Conservation (phyloP, 2,329 filamentous ascomycete genomes). For the Colletotrichum truncatum region DNA sequence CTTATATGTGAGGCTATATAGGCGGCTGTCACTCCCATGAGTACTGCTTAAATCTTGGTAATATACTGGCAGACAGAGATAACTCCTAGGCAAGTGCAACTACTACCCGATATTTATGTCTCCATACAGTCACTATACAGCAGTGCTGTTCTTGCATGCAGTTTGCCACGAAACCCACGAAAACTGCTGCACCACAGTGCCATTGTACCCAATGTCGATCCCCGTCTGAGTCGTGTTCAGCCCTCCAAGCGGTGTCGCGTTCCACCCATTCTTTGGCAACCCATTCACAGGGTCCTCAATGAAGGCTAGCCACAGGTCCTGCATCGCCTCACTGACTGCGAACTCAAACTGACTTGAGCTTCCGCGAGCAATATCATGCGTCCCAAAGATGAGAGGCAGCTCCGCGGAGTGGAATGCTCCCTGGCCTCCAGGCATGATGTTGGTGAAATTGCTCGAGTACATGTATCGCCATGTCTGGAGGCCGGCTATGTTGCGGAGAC, state of each 20-base stretch:
- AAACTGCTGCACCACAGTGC: background rate
- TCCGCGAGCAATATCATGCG: constrained; percentile 29
- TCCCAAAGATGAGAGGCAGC: constrained; percentile 42
- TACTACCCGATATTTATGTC: background rate
- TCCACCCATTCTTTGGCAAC: background rate
- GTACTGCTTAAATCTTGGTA: too few species aligned
- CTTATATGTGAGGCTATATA: too few species aligned
- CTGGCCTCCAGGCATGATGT: constrained; percentile 11
- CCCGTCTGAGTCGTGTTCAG: background rate
- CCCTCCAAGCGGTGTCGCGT: background rate
- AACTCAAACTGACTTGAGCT: constrained; percentile 6
- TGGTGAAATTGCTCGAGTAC: constrained; percentile 15
- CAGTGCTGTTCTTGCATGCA: background rate
- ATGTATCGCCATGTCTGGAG: constrained; percentile 5
- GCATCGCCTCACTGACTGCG: background rate
- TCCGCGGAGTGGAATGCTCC: constrained; percentile 41
- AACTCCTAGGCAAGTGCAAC: too few species aligned
- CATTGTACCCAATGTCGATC: background rate
- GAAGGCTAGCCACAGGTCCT: constrained; percentile 16
- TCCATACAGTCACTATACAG: background rate
- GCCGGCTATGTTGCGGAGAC: background rate
- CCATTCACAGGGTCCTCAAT: background rate
- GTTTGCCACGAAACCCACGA: background rate
- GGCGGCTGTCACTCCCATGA: too few species aligned
- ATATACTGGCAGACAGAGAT: too few species aligned